phyloP scores from a whole-genome alignment of 768 basidiomycete genomes.

The Tricholoma furcatifolium region DNA sequence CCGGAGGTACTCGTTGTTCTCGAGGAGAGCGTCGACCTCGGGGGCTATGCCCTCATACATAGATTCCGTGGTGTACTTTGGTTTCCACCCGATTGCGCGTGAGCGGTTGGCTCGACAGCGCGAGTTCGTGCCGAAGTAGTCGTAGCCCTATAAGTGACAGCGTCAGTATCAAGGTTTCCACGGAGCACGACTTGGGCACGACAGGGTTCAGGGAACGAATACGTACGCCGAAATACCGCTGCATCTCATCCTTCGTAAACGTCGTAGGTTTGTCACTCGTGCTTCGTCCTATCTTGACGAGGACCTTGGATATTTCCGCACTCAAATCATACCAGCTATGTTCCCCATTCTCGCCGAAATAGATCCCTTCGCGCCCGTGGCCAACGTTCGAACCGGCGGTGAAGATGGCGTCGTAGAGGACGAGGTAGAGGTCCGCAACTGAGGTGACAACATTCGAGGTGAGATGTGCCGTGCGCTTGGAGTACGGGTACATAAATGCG shows the following conservation, averaged over 20 bases:
- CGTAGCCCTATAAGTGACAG: no score
- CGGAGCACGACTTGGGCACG: no score
- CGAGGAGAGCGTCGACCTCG: no score
- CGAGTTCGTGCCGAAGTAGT: no score
- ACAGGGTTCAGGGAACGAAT: no score
- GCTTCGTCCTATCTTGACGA: conserved; percentile 36
- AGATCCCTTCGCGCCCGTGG: conserved; percentile 49
- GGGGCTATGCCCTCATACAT: no score
- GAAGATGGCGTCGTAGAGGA: conserved; percentile 37
- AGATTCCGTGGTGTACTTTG: no score
- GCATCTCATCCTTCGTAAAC: conserved; percentile 43
- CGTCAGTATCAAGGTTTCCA: no score
- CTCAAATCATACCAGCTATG: conserved; percentile 40
- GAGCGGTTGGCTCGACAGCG: no score
- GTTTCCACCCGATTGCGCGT: no score
- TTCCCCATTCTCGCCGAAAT: conserved; percentile 52
- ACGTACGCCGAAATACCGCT: conserved; percentile 31
- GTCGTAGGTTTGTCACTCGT: conserved; percentile 36
- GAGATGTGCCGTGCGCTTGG: not conserved
- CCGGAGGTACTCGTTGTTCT: no score
- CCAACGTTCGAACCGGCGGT: conserved; percentile 23
- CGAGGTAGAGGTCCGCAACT: conserved; percentile 30
- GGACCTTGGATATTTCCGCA: conserved; percentile 33
- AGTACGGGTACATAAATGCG: not conserved
- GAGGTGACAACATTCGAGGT: no score